Conservation (phyloP, 1,284 basidiomycete genomes). For the Irpex rosettiformis region DNA sequence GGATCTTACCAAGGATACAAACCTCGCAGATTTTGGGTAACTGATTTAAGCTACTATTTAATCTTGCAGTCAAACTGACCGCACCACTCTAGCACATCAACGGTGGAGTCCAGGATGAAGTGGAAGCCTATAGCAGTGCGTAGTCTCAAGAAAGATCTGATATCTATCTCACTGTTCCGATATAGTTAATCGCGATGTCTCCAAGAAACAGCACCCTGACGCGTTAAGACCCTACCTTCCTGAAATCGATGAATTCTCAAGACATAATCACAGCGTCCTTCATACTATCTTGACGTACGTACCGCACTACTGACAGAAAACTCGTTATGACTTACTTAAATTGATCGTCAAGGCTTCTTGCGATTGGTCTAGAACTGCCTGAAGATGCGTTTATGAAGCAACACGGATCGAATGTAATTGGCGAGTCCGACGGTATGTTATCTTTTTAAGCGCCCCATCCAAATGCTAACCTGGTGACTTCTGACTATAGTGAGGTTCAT, state of each 20-base stretch:
- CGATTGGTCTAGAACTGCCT: slow-evolving; percentile 31
- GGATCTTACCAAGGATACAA: slow-evolving; percentile 64
- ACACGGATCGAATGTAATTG: slow-evolving; percentile 26
- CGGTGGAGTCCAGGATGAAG: slow-evolving; percentile 42
- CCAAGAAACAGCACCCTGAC: slow-evolving; percentile 43
- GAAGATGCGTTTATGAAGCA: slow-evolving; percentile 33
- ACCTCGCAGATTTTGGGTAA: slow-evolving; percentile 53
- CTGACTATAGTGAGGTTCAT: slow-evolving; percentile 51
- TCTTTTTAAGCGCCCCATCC: too few species aligned
- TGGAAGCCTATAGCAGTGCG: slow-evolving; percentile 31
- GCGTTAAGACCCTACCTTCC: slow-evolving; percentile 50
- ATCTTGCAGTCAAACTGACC: slow-evolving; percentile 34
- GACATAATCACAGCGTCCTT: slow-evolving; percentile 49
- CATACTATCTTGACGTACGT: slow-evolving; percentile 45
- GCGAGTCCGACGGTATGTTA: slow-evolving; percentile 28
- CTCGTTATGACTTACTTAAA: background rate
- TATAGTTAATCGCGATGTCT: slow-evolving; percentile 46
- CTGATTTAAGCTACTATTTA: too few species aligned
- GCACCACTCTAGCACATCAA: slow-evolving; percentile 47
- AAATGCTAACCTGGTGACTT: too few species aligned
- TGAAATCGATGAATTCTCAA: slow-evolving; percentile 52
- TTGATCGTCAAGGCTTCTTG: slow-evolving; percentile 37
- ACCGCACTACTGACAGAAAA: background rate
- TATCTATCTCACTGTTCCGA: background rate
- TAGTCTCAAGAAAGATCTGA: background rate